phyloP scores from a whole-genome alignment of 2,329 filamentous ascomycete species.

The Penicillium thymicola region DNA sequence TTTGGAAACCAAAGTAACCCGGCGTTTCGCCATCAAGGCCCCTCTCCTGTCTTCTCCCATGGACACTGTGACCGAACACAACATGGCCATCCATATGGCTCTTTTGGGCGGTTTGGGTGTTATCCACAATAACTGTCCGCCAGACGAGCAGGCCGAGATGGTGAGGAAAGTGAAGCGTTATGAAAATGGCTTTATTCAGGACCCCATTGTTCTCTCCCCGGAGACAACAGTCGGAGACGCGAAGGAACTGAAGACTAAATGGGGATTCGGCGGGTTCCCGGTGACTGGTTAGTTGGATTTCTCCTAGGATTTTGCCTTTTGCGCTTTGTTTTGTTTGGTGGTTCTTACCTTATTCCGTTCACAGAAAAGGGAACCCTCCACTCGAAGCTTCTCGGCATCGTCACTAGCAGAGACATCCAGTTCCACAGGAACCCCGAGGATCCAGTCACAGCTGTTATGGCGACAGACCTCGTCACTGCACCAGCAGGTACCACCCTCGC shows the following conservation, averaged over 20 bases:
- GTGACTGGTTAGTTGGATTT: constrained; percentile 78
- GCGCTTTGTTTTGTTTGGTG: neutral
- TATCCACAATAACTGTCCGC: constrained; percentile 99
- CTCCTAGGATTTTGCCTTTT: neutral
- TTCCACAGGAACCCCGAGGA: constrained; percentile 76
- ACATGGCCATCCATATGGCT: constrained; percentile 93
- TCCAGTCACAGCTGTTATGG: constrained; percentile 87
- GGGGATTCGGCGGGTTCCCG: constrained; percentile 97
- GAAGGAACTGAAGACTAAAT: constrained; percentile 90
- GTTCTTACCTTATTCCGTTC: neutral
- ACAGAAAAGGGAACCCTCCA: constrained; percentile 86
- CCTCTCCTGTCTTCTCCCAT: constrained; percentile 97
- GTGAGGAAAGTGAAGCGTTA: constrained; percentile 98
- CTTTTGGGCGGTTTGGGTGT: constrained; percentile 63
- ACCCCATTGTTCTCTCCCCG: constrained; percentile 87
- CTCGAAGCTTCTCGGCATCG: constrained; percentile 94
- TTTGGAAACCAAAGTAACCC: constrained; percentile 89
- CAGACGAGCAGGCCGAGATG: constrained; percentile 97
- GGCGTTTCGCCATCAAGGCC: constrained; percentile 92
- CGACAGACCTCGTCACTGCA: constrained; percentile 88
- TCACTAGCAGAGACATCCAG: constrained; percentile 96
- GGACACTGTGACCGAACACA: constrained; percentile 99
- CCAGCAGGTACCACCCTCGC: constrained; percentile 74
- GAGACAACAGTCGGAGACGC: constrained; percentile 86
- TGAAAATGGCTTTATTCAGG: constrained; percentile 98